Evolutionary conservation across 108 stramenopile genomes (phyloP).

Genomic region (Discostella pseudostelligera): DNA sequence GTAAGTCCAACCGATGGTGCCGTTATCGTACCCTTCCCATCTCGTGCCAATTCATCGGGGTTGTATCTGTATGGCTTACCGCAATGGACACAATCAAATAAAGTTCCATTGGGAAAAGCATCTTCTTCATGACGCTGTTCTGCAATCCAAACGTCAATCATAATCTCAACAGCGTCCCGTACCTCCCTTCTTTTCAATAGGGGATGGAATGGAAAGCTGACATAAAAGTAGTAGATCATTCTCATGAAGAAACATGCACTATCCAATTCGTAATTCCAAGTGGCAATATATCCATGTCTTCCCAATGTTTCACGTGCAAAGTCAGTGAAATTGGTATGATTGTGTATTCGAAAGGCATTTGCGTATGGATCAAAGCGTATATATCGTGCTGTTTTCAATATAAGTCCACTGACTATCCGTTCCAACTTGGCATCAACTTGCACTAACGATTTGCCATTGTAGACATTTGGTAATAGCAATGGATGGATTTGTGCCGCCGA

Average conservation of each 20-base stretch:
- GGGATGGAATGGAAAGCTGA: constrained; percentile 21
- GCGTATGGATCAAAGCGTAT: constrained; percentile 75
- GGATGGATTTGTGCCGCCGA: constrained; percentile 71
- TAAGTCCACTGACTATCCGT: constrained; percentile 57
- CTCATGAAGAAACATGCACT: constrained; percentile 56
- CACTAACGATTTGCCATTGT: constrained; percentile 26
- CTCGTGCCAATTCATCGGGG: constrained; percentile 40
- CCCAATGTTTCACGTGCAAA: constrained; percentile 45
- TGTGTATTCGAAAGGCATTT: constrained; percentile 50
- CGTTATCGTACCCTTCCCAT: constrained; percentile 52
- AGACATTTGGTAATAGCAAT: constrained; percentile 40
- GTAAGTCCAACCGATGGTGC: constrained; percentile 48
- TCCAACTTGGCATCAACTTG: constrained; percentile 44
- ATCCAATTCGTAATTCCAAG: constrained; percentile 71
- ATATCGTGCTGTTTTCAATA: constrained; percentile 53
- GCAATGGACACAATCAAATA: constrained; percentile 58
- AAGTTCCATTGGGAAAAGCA: constrained; percentile 41
- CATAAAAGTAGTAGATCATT: constrained; percentile 41
- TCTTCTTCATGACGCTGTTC: constrained; percentile 61
- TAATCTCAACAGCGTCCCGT: constrained; percentile 48
- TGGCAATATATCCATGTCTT: constrained; percentile 55
- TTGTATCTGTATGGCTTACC: constrained; percentile 55
- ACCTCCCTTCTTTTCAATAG: constrained; percentile 29
- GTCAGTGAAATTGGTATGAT: constrained; percentile 35
- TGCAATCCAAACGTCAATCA: constrained; percentile 61